Evolutionary conservation across 208 protist genomes (phyloP), one percentile per base, ranked within the genome.

Genomic region (Leishmania gerbilli): DNA sequence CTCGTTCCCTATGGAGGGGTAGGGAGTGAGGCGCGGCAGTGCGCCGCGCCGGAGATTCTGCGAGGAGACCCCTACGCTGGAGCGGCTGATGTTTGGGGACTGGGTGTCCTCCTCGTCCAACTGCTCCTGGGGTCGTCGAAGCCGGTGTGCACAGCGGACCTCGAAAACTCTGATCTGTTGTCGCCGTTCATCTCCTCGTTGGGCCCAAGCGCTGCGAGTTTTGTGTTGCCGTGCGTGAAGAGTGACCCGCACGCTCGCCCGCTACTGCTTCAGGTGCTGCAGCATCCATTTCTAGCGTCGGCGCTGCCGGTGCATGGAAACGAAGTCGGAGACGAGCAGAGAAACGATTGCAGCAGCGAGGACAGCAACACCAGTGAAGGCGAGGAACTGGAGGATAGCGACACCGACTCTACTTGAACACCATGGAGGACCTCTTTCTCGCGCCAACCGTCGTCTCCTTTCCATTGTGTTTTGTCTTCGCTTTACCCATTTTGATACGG

Each of bases 181-280:
- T 95, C 91, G 11, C 91, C 91, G 4, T 84, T 86, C 11, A 19
- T 95, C 3, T 79, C 80, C n/a, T 31, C 75, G 17, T 77, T 95
- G 34, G 88, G 87, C 72, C 71, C 90, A 4, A 74, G 77, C 24
- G 90, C 85, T 24, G 56, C 78, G 17, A 92, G 88, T 67, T 88
- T 95, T 72, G 80, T 89, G 74, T 56, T 97, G 83, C 85, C 88
- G 77, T 97, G 93, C 71, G 80, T 97, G 34, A 93, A 95, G 64
- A 80, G 83, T 34, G 89, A 93, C 27, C 77, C 91, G 24, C 40
- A 34, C 13, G 47, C 27, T n/a, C 89, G 93, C 3, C 93, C 91
- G 37, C 88, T 88, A 13, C 76, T 95, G 34, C 81, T 77, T 53
- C 85, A 93, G 51, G 67, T 97, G 19, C 67, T 92, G 47, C 58